These are phyloP conservation scores for Chytriomyces sp. DNA, from an alignment of 192 early-diverging fungal species.

Conservation along the genomic window DNA sequence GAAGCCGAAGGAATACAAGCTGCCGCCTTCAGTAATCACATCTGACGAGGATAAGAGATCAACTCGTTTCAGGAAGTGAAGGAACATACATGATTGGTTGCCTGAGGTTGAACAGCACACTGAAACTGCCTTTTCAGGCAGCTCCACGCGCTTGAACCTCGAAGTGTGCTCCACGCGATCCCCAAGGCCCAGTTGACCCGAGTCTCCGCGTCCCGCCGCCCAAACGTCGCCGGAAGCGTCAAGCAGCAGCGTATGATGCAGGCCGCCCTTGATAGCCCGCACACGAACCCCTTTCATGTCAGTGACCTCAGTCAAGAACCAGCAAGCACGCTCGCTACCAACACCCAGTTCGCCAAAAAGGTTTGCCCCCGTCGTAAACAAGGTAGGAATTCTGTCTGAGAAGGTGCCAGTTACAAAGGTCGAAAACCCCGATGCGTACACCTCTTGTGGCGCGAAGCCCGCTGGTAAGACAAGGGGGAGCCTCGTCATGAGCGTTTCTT, in stretches of 20 bases:
- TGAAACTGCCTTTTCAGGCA: neutral
- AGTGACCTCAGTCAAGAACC: neutral
- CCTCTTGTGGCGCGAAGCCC: neutral
- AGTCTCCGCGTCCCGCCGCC: conserved; percentile 26
- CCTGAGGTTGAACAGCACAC: conserved; percentile 20
- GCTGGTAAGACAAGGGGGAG: conserved; percentile 1
- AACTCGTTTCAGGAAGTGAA: neutral
- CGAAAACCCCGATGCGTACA: conserved; percentile 19
- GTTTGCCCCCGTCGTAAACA: conserved; percentile 33
- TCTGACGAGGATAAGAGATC: neutral
- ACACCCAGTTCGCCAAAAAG: conserved; percentile 33
- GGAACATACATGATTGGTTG: conserved; percentile 3
- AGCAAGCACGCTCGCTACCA: neutral
- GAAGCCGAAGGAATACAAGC: conserved; percentile 16
- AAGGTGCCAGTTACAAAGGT: conserved; percentile 3
- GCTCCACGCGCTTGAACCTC: neutral
- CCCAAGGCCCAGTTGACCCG: conserved; percentile 26
- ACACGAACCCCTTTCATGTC: neutral
- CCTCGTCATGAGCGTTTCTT: neutral
- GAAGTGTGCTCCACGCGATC: neutral
- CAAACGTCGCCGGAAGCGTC: conserved; percentile 19
- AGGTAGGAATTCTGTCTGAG: neutral
- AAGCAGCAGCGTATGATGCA: conserved; percentile 30
- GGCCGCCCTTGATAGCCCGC: conserved; percentile 20
- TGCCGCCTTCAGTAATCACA: conserved; percentile 4